A percentile compares a stretch with the other conserved stretches of the same genome.
phyloP scores from a whole-genome alignment of 1,284 basidiomycete species.

The Jaminaea rosea region DNA sequence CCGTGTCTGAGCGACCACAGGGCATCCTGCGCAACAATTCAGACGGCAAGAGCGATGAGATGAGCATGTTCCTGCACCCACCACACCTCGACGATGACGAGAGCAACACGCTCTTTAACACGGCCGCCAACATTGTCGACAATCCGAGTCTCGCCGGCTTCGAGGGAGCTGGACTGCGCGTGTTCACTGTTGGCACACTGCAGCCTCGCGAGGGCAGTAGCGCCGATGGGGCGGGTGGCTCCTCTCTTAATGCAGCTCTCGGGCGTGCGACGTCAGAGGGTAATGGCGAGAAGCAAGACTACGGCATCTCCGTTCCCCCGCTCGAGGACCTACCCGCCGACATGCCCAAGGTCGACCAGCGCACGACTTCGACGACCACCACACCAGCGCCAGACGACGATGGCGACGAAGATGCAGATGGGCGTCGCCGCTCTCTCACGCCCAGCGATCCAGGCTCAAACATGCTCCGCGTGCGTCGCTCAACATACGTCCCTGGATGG shows the following conservation, averaged over 20 bases:
- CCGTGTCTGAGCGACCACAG: no score
- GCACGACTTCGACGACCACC: constrained; percentile 4
- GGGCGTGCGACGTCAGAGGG: not conserved
- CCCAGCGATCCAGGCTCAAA: constrained; percentile 10
- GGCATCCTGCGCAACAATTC: no score
- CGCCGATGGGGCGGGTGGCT: not conserved
- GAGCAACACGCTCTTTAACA: constrained; percentile 11
- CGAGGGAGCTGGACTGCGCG: constrained; percentile 59
- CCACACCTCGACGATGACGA: constrained; percentile 22
- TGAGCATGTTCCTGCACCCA: constrained; percentile 19
- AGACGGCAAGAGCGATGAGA: constrained; percentile 3
- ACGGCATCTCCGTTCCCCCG: constrained; percentile 10
- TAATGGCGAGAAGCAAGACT: not conserved
- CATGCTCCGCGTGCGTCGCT: constrained; percentile 31
- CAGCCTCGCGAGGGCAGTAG: constrained; percentile 52
- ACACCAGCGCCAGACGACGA: constrained; percentile 4
- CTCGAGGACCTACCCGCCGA: constrained; percentile 12
- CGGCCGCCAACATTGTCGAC: constrained; percentile 11
- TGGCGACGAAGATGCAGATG: constrained; percentile 2
- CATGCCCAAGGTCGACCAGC: constrained; percentile 22
- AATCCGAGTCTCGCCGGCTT: constrained; percentile 16
- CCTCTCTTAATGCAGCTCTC: not conserved
- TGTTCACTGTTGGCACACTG: constrained; percentile 71
- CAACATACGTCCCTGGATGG: constrained; percentile 66
- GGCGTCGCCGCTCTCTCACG: constrained; percentile 1